Conservation (phyloP, 1,284 basidiomycete species). For the Moniliella sp. region DNA sequence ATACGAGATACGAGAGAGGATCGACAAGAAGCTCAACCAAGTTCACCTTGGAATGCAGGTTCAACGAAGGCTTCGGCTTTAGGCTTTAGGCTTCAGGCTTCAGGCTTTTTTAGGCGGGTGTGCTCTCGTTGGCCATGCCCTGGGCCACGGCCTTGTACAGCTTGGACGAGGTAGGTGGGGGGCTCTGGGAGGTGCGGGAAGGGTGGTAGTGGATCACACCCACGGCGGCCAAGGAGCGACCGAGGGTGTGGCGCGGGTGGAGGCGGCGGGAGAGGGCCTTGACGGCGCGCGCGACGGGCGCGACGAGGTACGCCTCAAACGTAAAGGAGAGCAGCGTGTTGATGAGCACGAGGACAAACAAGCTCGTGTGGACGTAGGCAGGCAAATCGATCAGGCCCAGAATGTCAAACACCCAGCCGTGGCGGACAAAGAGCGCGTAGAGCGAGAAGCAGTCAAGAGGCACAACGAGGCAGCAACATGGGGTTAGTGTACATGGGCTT, state of each 20-base stretch:
- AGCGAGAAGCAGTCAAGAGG: slow-evolving; percentile 12
- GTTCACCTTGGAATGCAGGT: too few species aligned
- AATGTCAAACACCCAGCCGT: slow-evolving; percentile 44
- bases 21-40: too few species aligned
- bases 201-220: too few species aligned
- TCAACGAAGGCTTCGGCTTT: too few species aligned
- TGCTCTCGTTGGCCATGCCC: slow-evolving; percentile 1
- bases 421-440: slow-evolving; percentile 38
- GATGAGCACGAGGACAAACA: slow-evolving; percentile 49
- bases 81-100: too few species aligned
- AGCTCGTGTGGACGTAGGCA: slow-evolving; percentile 45
- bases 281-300: slow-evolving; percentile 9
- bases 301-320: slow-evolving; percentile 43
- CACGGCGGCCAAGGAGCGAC: too few species aligned
- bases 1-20: too few species aligned
- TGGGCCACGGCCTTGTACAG: slow-evolving; percentile 2
- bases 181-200: background rate
- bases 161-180: background rate
- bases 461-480: slow-evolving; percentile 21
- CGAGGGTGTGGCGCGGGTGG: too few species aligned
- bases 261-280: slow-evolving; percentile 13
- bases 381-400: slow-evolving; percentile 64
- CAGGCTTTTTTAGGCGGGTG: too few species aligned
- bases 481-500: slow-evolving; percentile 80
- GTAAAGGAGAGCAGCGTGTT: slow-evolving; percentile 55